Conservation (phyloP, 2,329 filamentous ascomycete species). For the Penicillium sp. region DNA sequence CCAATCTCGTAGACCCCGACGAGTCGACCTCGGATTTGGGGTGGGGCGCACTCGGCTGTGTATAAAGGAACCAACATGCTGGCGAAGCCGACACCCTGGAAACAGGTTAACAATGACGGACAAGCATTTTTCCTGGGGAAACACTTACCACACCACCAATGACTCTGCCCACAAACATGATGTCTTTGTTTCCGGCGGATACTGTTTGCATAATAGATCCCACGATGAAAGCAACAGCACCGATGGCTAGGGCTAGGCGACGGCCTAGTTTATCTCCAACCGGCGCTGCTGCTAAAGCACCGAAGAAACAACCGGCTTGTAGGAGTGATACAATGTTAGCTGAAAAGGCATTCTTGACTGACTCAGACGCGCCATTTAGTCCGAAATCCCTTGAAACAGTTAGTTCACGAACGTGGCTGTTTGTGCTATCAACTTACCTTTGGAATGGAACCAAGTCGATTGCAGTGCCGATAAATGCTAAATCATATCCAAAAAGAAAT, state of each 20-base stretch:
- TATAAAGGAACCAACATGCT: conserved; percentile 59
- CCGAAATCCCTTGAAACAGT: conserved; percentile 4
- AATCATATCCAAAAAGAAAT: conserved; percentile 14
- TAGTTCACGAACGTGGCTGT: neutral
- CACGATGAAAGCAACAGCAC: conserved; percentile 56
- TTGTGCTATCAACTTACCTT: neutral
- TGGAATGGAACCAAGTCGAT: conserved; percentile 12
- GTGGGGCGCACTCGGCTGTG: conserved; percentile 58
- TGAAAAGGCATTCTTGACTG: conserved; percentile 5
- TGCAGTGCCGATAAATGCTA: conserved; percentile 15
- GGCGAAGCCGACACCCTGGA: conserved; percentile 39
- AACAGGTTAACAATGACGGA: neutral
- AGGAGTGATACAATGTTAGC: conserved; percentile 9
- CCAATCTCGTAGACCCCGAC: conserved; percentile 62
- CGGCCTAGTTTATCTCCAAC: conserved; percentile 51
- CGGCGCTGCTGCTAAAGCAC: conserved; percentile 34
- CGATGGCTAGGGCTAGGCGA: conserved; percentile 53
- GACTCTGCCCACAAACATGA: conserved; percentile 63
- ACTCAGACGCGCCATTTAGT: conserved; percentile 1
- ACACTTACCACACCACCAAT: conserved; percentile 29
- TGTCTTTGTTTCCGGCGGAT: conserved; percentile 55
- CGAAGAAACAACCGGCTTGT: conserved; percentile 16
- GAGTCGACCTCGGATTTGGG: conserved; percentile 57
- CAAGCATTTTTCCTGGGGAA: neutral
- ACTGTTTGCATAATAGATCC: conserved; percentile 64